phyloP scores from a whole-genome alignment of 768 basidiomycete species.

The Rhodosporidiobolus sp. region DNA sequence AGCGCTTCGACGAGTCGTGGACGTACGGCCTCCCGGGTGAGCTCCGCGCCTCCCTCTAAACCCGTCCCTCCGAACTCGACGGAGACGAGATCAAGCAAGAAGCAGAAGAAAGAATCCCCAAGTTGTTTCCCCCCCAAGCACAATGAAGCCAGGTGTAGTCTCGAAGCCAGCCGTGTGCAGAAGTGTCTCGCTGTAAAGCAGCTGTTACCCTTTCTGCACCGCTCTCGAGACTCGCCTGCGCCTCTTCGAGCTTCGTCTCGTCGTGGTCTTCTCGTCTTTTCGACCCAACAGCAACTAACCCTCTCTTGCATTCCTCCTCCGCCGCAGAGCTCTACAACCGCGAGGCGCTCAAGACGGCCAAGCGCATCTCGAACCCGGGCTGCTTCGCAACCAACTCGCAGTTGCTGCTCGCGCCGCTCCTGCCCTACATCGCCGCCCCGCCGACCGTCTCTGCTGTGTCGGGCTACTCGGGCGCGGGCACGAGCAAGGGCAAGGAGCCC shows the following conservation, averaged over 20 bases:
- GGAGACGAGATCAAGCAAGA: background rate
- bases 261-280: slow-evolving; percentile 8
- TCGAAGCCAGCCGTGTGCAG: background rate
- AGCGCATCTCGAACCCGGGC: slow-evolving; percentile 92
- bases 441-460: slow-evolving; percentile 83
- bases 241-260: slow-evolving; percentile 46
- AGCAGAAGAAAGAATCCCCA: background rate
- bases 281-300: slow-evolving; percentile 46
- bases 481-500: slow-evolving; percentile 71
- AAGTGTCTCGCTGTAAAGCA: slow-evolving; percentile 4
- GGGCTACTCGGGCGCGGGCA: slow-evolving; percentile 94
- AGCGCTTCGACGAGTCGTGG: slow-evolving; percentile 91
- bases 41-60: slow-evolving; percentile 47
- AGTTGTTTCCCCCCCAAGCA: background rate
- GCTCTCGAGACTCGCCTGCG: background rate
- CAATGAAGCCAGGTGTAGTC: background rate
- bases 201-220: slow-evolving; percentile 7
- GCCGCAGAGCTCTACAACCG: slow-evolving; percentile 81
- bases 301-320: slow-evolving; percentile 6
- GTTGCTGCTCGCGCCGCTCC: slow-evolving; percentile 82
- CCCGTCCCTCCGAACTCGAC: background rate
- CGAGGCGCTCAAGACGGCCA: slow-evolving; percentile 62
- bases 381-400: slow-evolving; percentile 95
- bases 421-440: slow-evolving; percentile 65
- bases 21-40: slow-evolving; percentile 98